These are phyloP conservation scores for Aethionema arabicum DNA, from an alignment of 345 rosid species.

Conservation along the genomic window DNA sequence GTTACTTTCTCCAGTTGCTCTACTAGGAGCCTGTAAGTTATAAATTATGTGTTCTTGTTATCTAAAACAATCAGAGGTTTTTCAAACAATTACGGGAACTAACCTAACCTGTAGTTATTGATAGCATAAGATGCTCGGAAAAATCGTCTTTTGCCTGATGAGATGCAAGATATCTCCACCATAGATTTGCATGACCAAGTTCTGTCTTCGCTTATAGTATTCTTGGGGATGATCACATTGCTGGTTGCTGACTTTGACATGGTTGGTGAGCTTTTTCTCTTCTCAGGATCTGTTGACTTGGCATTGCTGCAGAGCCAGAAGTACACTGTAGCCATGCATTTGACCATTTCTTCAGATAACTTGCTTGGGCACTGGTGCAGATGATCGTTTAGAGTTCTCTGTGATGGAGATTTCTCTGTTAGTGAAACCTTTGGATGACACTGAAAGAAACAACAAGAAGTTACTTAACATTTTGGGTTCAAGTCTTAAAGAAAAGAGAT, in stretches of 20 bases:
- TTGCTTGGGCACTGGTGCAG: constrained; percentile 77
- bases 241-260: constrained; percentile 58
- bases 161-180: constrained; percentile 71
- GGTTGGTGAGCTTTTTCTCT: constrained; percentile 45
- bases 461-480: background rate
- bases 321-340: constrained; percentile 81
- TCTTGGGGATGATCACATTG: constrained; percentile 57
- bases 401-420: constrained; percentile 41
- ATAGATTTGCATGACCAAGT: constrained; percentile 70
- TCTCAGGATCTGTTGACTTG: constrained; percentile 44
- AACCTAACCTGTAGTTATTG: constrained; percentile 68
- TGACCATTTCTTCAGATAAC: constrained; percentile 91
- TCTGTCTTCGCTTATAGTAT: constrained; percentile 46
- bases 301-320: constrained; percentile 67
- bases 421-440: constrained; percentile 33
- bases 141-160: constrained; percentile 62
- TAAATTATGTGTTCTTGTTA: constrained; percentile 7
- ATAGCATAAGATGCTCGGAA: constrained; percentile 72
- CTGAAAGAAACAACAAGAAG: constrained; percentile 35
- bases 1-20: constrained; percentile 80
- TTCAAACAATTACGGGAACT: background rate
- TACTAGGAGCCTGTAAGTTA: constrained; percentile 67
- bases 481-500: background rate
- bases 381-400: constrained; percentile 74
- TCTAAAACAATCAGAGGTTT: background rate